Conservation (phyloP, 192 early-diverging fungal species). For the Umbelopsis vinacea region DNA sequence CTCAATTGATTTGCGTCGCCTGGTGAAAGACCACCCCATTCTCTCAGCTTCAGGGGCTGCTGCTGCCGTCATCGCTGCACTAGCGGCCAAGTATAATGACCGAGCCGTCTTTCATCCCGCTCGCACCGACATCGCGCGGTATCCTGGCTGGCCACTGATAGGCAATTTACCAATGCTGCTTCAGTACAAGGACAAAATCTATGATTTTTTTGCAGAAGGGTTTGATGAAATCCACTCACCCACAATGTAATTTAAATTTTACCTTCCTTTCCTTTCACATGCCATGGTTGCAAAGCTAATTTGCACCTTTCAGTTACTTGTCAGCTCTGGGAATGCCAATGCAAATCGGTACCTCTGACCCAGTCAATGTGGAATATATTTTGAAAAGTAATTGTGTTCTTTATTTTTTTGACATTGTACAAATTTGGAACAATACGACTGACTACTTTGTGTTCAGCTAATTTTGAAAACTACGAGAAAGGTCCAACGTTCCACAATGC, state of each 20-base stretch:
- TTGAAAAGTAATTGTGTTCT: conserved; percentile 37
- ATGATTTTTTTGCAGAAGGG: conserved; percentile 28
- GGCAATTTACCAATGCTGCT: conserved; percentile 29
- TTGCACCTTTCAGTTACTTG: conserved; percentile 22
- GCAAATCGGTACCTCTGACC: conserved; percentile 39
- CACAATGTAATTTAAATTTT: conserved; percentile 19
- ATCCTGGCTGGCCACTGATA: conserved; percentile 33
- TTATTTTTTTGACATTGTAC: neutral
- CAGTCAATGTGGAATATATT: conserved; percentile 41
- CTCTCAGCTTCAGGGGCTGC: conserved; percentile 21
- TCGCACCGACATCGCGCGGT: conserved; percentile 25
- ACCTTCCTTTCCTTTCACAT: no score
- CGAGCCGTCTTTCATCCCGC: conserved; percentile 36
- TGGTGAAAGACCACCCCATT: conserved; percentile 8
- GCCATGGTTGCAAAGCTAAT: no score
- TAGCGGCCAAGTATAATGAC: conserved; percentile 34
- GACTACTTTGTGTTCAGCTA: conserved; percentile 19
- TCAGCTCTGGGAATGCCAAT: conserved; percentile 40
- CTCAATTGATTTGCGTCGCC: conserved; percentile 4
- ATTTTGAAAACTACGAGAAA: conserved; percentile 46
- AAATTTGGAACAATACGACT: neutral
- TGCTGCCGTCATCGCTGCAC: conserved; percentile 9
- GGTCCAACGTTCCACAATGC: conserved; percentile 53
- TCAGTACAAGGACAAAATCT: conserved; percentile 32
- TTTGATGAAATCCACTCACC: conserved; percentile 8